These are phyloP conservation scores for Spergularia bocconei DNA, from an alignment of 148 eudicot genomes.

Conservation along the genomic window DNA sequence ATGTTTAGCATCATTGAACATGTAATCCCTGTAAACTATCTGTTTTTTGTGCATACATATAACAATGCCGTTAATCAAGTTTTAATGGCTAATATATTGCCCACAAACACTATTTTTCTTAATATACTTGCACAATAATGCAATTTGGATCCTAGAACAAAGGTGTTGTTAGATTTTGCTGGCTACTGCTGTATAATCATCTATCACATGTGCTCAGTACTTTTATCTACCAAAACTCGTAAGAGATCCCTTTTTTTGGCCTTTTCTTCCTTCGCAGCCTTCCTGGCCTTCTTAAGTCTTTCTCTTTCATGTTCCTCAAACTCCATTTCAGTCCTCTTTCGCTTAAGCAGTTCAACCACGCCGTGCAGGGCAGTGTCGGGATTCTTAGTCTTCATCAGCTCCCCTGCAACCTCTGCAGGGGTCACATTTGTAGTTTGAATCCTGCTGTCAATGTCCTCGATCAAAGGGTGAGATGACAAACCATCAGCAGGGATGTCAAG, in stretches of 20 bases:
- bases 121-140: too few relatives aligned
- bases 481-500: constrained; percentile 31
- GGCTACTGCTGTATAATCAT: too few relatives aligned
- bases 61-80: too few relatives aligned
- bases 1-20: too few relatives aligned
- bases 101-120: background rate
- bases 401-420: constrained; percentile 48
- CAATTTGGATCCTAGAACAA: too few relatives aligned
- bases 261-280: constrained; percentile 3
- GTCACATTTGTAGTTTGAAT: constrained; percentile 29
- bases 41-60: too few relatives aligned
- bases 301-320: background rate
- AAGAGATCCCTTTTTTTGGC: background rate
- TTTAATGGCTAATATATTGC: too few relatives aligned
- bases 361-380: constrained; percentile 23
- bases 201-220: too few relatives aligned
- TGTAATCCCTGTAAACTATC: too few relatives aligned
- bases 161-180: too few relatives aligned
- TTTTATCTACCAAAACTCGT: background rate
- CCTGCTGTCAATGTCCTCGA: constrained; percentile 23
- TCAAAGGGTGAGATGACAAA: constrained; percentile 3
- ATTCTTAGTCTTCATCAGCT: constrained; percentile 34
- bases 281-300: background rate
- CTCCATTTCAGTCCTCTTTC: constrained; percentile 18
- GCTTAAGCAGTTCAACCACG: constrained; percentile 25